Percentiles rank a stretch among this genome's conserved stretches.
phyloP scores from a whole-genome alignment of 2,329 filamentous ascomycete species.

The Pseudogymnoascus sp. region DNA sequence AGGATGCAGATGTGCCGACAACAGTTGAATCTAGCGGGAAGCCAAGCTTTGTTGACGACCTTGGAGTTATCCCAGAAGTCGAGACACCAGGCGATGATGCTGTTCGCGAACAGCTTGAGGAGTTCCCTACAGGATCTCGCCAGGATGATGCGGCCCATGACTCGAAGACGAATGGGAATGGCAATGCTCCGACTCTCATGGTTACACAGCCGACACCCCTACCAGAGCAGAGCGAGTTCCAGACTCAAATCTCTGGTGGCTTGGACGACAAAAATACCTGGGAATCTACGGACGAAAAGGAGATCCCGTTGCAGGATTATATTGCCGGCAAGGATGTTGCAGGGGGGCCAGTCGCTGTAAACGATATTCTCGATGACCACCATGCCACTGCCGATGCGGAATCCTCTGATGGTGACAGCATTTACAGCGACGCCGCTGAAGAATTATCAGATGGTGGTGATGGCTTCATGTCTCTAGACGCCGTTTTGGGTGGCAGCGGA shows the following conservation, averaged over 20 bases:
- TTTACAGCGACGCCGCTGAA: slow-evolving; percentile 73
- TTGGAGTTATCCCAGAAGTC: slow-evolving; percentile 8
- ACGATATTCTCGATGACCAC: slow-evolving; percentile 13
- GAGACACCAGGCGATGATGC: slow-evolving; percentile 4
- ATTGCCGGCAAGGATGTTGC: not conserved
- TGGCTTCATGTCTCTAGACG: slow-evolving; percentile 66
- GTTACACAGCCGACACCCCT: slow-evolving; percentile 40
- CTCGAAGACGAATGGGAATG: slow-evolving; percentile 11
- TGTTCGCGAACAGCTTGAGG: slow-evolving; percentile 10
- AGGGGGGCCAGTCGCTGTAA: not conserved
- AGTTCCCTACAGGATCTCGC: not conserved
- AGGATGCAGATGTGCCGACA: not conserved
- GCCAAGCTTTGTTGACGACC: slow-evolving; percentile 9
- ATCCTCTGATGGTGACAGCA: slow-evolving; percentile 44
- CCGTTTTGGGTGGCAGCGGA: slow-evolving; percentile 49
- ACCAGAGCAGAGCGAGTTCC: slow-evolving; percentile 27
- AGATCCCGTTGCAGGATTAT: not conserved
- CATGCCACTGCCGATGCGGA: not conserved
- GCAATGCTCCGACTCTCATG: slow-evolving; percentile 33
- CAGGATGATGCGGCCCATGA: not conserved
- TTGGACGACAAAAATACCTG: not conserved
- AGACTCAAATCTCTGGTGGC: slow-evolving; percentile 25
- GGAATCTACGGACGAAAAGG: slow-evolving; percentile 31
- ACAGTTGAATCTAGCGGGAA: not conserved
- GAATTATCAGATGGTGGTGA: slow-evolving; percentile 53